Evolutionary conservation across 2,329 filamentous ascomycete genomes (phyloP), one percentile per base, ranked within the genome.

Genomic region (Microcyclosporella mali): DNA sequence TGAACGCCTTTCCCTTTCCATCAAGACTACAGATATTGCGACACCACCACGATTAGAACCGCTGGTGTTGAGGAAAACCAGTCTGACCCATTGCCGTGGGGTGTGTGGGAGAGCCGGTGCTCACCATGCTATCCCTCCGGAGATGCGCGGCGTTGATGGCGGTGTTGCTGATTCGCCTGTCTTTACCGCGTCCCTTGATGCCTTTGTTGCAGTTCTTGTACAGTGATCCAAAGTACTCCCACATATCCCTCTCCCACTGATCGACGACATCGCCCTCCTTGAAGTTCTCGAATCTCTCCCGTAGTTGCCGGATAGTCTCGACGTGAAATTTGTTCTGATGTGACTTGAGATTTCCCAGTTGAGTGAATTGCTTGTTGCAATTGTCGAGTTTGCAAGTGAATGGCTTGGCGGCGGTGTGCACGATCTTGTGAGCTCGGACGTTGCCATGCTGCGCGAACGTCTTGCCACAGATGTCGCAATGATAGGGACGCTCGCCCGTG

Each of bases 191-290:
- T 9, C 92, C 92, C 67, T 95, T 97, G 72, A 97, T 95, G 1
- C 92, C 92, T 66, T 95, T 95, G 75, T 97, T 97, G 68, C 85
- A 89, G 68, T 97, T 94, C 72, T 94, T 95, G 75, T 95, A 95
- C n/a, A 95, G 73, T 1, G 75, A 75, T 3, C 82, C 77, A 61
- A 97, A 92, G 68, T 95, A 94, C 54, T 84, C 78, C 71, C 85
- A 88, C 38, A 95, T 72, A 46, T 88, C 82, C 48, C 78, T 81
- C 57, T 95, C 87, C 29, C 81, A 74, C 0, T 76, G 70, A 9
- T 70, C 71, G n/a, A 89, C 78, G 4, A 72, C 69, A 29, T 83
- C 77, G n/a, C 72, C 73, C 40, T 82, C 75, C 28, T 70, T 66
- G 44, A 82, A 70, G 29, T 73, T 72, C 12, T 81, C 77, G 60